These are phyloP conservation scores for Ananas comosus DNA, from an alignment of 176 grass and related monocot species.

Conservation along the genomic window DNA sequence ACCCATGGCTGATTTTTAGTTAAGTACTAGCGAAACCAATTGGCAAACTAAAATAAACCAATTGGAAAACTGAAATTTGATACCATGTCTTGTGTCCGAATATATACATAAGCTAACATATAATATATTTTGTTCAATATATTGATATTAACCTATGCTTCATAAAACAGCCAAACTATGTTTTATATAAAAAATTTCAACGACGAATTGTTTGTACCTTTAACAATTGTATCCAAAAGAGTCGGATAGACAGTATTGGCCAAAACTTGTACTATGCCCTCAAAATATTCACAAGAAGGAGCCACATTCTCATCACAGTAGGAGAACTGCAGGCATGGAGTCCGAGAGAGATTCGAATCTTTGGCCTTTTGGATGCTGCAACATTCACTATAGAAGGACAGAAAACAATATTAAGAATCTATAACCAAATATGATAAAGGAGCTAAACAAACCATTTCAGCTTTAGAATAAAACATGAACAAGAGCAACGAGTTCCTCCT, in stretches of 20 bases:
- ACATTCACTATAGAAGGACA: constrained; percentile 36
- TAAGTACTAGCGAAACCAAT: no score
- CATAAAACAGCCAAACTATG: constrained; percentile 3
- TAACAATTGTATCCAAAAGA: constrained; percentile 81
- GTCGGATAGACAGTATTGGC: constrained; percentile 61
- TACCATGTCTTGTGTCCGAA: no score
- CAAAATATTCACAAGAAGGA: constrained; percentile 53
- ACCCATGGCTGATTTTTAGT: no score
- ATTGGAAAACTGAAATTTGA: no score
- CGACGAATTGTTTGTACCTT: constrained; percentile 46
- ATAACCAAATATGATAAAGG: constrained; percentile 11
- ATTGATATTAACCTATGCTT: neutral
- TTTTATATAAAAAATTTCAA: neutral
- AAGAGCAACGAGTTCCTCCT: neutral
- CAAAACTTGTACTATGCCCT: constrained; percentile 58
- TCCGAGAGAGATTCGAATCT: constrained; percentile 19
- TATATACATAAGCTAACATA: no score
- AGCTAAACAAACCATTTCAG: constrained; percentile 12
- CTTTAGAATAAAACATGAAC: neutral
- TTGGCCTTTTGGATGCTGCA: constrained; percentile 28
- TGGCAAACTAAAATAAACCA: no score
- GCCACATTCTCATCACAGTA: constrained; percentile 41
- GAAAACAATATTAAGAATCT: neutral
- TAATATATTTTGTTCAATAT: neutral
- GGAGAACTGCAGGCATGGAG: constrained; percentile 60